phyloP scores from a whole-genome alignment of 2,329 filamentous ascomycete species.

The Bipolaris zeicola region DNA sequence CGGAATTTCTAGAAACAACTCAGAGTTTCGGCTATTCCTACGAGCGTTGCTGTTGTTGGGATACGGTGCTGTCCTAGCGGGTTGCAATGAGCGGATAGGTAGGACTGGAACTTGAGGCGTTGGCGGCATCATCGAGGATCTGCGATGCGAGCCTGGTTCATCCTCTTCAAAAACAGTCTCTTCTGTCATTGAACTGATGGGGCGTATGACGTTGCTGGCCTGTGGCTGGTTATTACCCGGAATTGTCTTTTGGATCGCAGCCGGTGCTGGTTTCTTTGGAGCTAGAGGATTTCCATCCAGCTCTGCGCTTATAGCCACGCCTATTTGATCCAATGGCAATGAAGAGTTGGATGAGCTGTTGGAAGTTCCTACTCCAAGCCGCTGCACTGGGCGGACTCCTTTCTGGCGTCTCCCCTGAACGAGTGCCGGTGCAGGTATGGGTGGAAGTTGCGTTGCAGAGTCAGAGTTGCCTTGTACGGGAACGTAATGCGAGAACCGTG shows the following conservation, averaged over 20 bases:
- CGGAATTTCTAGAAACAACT: slow-evolving; percentile 42
- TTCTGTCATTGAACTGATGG: slow-evolving; percentile 42
- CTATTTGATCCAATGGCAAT: slow-evolving; percentile 43
- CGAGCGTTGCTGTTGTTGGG: slow-evolving; percentile 9
- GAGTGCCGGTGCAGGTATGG: slow-evolving; percentile 17
- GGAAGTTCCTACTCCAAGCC: slow-evolving; percentile 28
- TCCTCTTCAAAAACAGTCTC: slow-evolving; percentile 49
- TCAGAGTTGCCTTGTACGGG: slow-evolving; percentile 13
- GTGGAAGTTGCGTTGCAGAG: slow-evolving; percentile 22
- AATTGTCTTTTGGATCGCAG: slow-evolving; percentile 11
- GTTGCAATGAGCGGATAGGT: slow-evolving; percentile 43
- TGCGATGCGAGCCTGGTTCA: slow-evolving; percentile 25
- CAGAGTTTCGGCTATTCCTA: slow-evolving; percentile 25
- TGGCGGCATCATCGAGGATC: slow-evolving; percentile 39
- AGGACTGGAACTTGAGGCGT: slow-evolving; percentile 40
- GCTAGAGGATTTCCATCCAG: slow-evolving; percentile 33
- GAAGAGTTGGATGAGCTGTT: slow-evolving; percentile 29
- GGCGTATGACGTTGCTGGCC: slow-evolving; percentile 22
- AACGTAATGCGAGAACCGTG: slow-evolving; percentile 33
- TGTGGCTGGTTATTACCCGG: slow-evolving; percentile 8
- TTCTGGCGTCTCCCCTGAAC: slow-evolving; percentile 10
- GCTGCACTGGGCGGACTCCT: slow-evolving; percentile 19
- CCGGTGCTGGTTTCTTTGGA: slow-evolving; percentile 11
- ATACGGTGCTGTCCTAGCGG: slow-evolving; percentile 31
- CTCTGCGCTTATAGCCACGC: slow-evolving; percentile 47